Conservation (phyloP, 176 grass and related monocot genomes). For the Aegilops tauschii region DNA sequence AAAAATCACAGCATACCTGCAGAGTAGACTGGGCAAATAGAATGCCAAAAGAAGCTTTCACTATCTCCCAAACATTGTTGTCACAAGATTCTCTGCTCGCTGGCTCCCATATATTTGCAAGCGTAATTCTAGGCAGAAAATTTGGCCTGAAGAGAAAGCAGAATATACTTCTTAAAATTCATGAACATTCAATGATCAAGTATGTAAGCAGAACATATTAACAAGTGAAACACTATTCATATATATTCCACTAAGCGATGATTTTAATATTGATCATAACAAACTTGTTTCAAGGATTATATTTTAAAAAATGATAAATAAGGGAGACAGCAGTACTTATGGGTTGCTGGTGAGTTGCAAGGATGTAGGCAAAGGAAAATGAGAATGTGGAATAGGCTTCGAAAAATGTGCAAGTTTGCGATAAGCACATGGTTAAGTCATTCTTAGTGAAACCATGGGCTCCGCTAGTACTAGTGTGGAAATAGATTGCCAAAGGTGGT, state of each 20-base stretch:
- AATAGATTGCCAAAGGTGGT: not conserved
- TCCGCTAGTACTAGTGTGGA: not conserved
- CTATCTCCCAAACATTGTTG: conserved; percentile 76
- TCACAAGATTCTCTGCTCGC: conserved; percentile 75
- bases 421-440: not conserved
- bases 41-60: conserved; percentile 71
- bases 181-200: not conserved
- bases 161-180: conserved; percentile 5
- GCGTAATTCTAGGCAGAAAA: conserved; percentile 92
- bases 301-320: not conserved
- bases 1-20: conserved; percentile 46
- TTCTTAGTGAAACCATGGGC: not conserved
- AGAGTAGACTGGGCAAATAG: conserved; percentile 75
- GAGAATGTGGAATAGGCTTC: not conserved
- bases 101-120: conserved; percentile 93
- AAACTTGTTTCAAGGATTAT: not conserved
- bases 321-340: not conserved
- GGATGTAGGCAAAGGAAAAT: not conserved
- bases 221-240: not conserved
- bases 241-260: not conserved
- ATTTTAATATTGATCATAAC: not conserved
- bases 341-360: not conserved
- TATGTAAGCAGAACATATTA: not conserved
- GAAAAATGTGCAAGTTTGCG: not conserved
- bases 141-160: conserved; percentile 47